phyloP scores from a whole-genome alignment of 2,329 filamentous ascomycete genomes.

The Cercospora citrullina region DNA sequence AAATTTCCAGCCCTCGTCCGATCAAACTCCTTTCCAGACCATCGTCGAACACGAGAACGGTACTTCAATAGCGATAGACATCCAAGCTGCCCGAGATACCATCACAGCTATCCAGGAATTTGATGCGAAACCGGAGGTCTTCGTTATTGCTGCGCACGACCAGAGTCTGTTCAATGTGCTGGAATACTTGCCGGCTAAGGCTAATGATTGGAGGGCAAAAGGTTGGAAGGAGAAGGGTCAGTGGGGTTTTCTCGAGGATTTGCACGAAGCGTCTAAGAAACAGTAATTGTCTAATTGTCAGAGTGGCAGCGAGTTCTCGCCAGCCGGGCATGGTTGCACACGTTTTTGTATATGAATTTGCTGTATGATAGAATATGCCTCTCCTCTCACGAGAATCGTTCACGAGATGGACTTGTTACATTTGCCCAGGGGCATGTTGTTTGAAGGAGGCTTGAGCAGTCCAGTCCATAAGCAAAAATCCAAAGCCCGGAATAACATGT shows the following conservation, averaged over 20 bases:
- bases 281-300: neutral
- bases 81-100: conserved; percentile 17
- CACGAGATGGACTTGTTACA: too few species aligned
- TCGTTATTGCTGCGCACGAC: conserved; percentile 29
- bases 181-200: conserved; percentile 20
- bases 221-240: conserved; percentile 22
- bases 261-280: conserved; percentile 6
- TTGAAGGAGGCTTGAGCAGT: neutral
- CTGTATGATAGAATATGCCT: too few species aligned
- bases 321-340: neutral
- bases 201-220: conserved; percentile 24
- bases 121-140: conserved; percentile 22
- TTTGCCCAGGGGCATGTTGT: neutral
- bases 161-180: conserved; percentile 27
- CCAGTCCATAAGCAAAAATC: neutral
- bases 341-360: neutral
- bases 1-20: conserved; percentile 5
- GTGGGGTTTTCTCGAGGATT: conserved; percentile 26
- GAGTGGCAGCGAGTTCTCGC: neutral
- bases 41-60: conserved; percentile 13
- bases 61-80: conserved; percentile 19
- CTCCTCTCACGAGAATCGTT: too few species aligned
- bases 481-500: too few species aligned
- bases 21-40: conserved; percentile 16
- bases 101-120: conserved; percentile 23